Evolutionary conservation across 2,329 filamentous ascomycete species (phyloP).

Genomic region (Penicillium glabrum): DNA sequence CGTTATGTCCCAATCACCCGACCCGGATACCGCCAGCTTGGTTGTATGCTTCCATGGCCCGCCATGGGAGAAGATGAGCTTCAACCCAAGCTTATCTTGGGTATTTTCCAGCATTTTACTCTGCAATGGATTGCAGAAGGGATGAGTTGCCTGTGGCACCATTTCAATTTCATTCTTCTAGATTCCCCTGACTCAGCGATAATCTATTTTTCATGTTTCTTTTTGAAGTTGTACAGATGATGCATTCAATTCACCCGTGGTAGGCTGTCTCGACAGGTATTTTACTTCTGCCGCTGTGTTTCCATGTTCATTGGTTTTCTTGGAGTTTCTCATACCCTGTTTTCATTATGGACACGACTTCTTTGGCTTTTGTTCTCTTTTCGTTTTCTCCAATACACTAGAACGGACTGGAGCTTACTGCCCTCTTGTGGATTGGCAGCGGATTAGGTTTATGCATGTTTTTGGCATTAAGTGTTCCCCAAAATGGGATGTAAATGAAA

Average conservation of each 20-base stretch:
- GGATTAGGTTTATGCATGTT: background rate
- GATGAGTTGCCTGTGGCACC: constrained; percentile 8
- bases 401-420: constrained; percentile 14
- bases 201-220: constrained; percentile 4
- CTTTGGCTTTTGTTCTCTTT: constrained; percentile 8
- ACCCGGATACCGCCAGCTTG: background rate
- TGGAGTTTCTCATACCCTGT: constrained; percentile 20
- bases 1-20: background rate
- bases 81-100: background rate
- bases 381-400: constrained; percentile 4
- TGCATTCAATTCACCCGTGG: constrained; percentile 4
- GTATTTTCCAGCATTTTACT: background rate
- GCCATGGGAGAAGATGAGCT: background rate
- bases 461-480: background rate
- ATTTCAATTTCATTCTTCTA: constrained; percentile 18
- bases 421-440: background rate
- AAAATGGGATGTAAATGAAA: background rate
- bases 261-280: constrained; percentile 5
- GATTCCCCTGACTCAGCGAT: constrained; percentile 24
- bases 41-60: background rate
- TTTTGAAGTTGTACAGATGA: constrained; percentile 19
- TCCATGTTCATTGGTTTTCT: constrained; percentile 5
- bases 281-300: constrained; percentile 7
- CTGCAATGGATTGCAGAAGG: constrained; percentile 9
- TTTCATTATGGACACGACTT: constrained; percentile 17